A percentile compares a stretch with the other conserved stretches of the same genome.
These are phyloP conservation scores for Coriolopsis trogii DNA, from an alignment of 1,284 basidiomycete species.

Conservation along the genomic window DNA sequence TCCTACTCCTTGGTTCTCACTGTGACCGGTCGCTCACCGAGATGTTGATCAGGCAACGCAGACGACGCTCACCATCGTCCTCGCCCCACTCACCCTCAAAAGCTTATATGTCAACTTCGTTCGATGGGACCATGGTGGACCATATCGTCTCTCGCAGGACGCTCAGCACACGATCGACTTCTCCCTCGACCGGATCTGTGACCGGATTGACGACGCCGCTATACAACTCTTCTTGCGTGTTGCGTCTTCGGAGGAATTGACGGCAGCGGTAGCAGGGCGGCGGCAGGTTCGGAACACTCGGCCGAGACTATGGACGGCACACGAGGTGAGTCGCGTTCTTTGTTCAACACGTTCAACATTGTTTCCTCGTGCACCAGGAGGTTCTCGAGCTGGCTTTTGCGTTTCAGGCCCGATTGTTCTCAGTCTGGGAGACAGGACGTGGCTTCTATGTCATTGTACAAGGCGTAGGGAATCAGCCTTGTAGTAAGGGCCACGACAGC, in stretches of 20 bases:
- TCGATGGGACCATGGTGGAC: constrained; percentile 13
- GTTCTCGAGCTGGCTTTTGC: too few relatives aligned
- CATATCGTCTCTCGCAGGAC: constrained; percentile 6
- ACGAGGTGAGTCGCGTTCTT: too few relatives aligned
- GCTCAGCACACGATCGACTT: constrained; percentile 5
- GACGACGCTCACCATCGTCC: constrained; percentile 5
- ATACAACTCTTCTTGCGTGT: not conserved
- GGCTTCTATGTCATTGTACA: too few relatives aligned
- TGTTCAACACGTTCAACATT: too few relatives aligned
- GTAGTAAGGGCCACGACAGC: too few relatives aligned
- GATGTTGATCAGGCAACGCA: not conserved
- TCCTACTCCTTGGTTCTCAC: too few relatives aligned
- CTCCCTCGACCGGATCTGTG: constrained; percentile 1
- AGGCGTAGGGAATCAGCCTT: too few relatives aligned
- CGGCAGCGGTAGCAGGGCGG: not conserved
- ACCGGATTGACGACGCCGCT: not conserved
- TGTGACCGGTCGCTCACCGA: too few relatives aligned
- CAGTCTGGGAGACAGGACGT: too few relatives aligned
- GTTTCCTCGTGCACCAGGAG: too few relatives aligned
- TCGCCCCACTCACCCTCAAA: constrained; percentile 8
- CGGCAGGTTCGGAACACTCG: not conserved
- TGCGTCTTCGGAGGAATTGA: not conserved
- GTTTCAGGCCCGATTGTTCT: too few relatives aligned
- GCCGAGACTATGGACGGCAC: too few relatives aligned
- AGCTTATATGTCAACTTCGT: not conserved